Conservation (phyloP, 2,329 filamentous ascomycete genomes). For the Blastomyces parvus region DNA sequence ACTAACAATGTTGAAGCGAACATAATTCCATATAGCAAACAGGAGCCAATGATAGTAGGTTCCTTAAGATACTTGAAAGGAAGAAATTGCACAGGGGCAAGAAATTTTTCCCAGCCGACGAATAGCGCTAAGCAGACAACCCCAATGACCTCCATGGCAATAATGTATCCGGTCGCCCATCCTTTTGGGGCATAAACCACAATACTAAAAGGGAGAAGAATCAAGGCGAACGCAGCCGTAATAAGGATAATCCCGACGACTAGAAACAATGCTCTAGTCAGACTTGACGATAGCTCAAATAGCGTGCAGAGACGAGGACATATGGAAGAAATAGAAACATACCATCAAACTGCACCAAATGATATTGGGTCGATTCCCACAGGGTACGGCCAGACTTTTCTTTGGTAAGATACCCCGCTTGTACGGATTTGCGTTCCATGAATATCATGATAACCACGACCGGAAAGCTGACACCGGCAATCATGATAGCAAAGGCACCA, state of each 20-base stretch:
- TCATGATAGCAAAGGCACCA: constrained; percentile 52
- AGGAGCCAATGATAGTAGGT: constrained; percentile 43
- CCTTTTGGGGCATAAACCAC: constrained; percentile 16
- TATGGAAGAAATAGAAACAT: background rate
- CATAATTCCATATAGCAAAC: constrained; percentile 34
- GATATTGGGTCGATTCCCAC: background rate
- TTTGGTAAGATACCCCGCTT: background rate
- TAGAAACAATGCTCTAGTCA: constrained; percentile 19
- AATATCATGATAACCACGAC: constrained; percentile 45
- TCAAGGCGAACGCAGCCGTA: constrained; percentile 22
- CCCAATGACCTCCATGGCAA: constrained; percentile 46
- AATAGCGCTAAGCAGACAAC: constrained; percentile 44
- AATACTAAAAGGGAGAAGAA: constrained; percentile 25
- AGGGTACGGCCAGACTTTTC: background rate
- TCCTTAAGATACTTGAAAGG: constrained; percentile 45
- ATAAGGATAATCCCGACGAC: constrained; percentile 25
- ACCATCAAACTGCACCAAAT: background rate
- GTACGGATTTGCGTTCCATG: constrained; percentile 47
- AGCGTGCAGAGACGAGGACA: background rate
- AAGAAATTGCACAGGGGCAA: constrained; percentile 44
- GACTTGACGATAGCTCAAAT: background rate
- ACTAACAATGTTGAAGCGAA: constrained; percentile 37
- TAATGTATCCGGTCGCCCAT: constrained; percentile 22
- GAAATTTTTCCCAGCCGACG: constrained; percentile 43
- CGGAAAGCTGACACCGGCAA: constrained; percentile 47